These are phyloP conservation scores for Prunella vulgaris DNA, from an alignment of 257 asterid genomes.

Conservation along the genomic window DNA sequence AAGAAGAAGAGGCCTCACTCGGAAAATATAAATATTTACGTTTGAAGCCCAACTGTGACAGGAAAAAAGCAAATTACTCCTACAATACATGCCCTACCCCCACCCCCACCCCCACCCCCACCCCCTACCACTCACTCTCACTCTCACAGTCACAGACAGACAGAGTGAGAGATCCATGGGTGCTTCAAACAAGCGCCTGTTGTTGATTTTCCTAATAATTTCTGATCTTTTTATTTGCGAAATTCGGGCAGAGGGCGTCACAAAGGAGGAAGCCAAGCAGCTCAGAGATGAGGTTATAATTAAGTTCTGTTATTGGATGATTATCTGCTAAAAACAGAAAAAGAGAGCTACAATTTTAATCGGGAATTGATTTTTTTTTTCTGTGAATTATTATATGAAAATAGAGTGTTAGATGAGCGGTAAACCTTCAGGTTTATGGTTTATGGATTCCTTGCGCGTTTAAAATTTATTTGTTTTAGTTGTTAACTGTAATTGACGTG, in stretches of 20 bases:
- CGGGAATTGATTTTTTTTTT: background rate
- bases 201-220: constrained; percentile 40
- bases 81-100: background rate
- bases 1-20: background rate
- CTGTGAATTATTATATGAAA: background rate
- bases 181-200: constrained; percentile 36
- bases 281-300: constrained; percentile 82
- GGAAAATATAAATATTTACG: background rate
- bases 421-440: background rate
- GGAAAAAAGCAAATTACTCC: background rate
- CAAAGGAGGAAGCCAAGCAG: constrained; percentile 64
- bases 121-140: background rate
- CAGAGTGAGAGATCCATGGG: constrained; percentile 51
- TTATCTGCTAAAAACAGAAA: background rate
- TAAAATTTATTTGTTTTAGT: background rate
- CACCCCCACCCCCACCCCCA: background rate
- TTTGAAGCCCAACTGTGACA: background rate
- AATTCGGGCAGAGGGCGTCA: constrained; percentile 66
- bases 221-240: constrained; percentile 36
- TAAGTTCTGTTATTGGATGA: constrained; percentile 9
- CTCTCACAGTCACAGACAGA: background rate
- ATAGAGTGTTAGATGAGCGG: background rate
- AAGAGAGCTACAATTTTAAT: background rate
- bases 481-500: constrained; percentile 16
- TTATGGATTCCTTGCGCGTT: background rate